Conservation (phyloP, 768 basidiomycete genomes). For the Lanmaoa pseudosensibilis region DNA sequence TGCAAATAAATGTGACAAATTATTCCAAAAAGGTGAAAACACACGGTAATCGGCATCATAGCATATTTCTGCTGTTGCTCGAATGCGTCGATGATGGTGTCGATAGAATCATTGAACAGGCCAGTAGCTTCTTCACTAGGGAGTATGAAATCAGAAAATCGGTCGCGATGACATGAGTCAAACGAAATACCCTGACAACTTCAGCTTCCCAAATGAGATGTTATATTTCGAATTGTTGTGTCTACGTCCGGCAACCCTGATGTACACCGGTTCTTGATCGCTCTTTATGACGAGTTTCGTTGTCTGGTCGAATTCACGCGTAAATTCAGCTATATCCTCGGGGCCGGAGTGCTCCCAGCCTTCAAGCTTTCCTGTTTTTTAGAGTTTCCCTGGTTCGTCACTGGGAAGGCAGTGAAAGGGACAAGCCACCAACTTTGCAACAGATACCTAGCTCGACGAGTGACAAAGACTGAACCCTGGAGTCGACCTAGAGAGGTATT, state of each 20-base stretch:
- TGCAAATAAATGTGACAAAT: background rate
- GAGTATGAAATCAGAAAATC: background rate
- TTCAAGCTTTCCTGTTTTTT: background rate
- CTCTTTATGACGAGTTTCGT: conserved; percentile 7
- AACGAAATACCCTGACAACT: conserved; percentile 12
- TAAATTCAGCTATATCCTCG: background rate
- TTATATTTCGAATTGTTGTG: background rate
- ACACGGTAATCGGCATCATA: background rate
- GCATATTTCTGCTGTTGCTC: conserved; percentile 8
- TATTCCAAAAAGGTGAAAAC: background rate
- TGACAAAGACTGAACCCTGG: conserved; percentile 40
- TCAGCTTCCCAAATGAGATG: conserved; percentile 9
- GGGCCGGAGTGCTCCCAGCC: background rate
- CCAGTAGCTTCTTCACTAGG: conserved; percentile 8
- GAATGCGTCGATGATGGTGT: conserved; percentile 11
- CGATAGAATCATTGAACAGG: conserved; percentile 7
- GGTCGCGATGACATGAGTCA: rapidly evolving
- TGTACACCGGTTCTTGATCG: conserved; percentile 6
- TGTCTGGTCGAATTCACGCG: conserved; percentile 1
- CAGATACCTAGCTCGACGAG: conserved; percentile 27
- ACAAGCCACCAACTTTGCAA: conserved; percentile 33
- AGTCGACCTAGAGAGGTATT: conserved; percentile 35
- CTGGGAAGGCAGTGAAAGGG: background rate
- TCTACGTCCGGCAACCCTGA: conserved; percentile 8
- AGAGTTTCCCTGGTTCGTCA: background rate